Evolutionary conservation across 768 basidiomycete genomes (phyloP), one percentile per base, ranked within the genome.

Genomic region (Gyrodon lividus): DNA sequence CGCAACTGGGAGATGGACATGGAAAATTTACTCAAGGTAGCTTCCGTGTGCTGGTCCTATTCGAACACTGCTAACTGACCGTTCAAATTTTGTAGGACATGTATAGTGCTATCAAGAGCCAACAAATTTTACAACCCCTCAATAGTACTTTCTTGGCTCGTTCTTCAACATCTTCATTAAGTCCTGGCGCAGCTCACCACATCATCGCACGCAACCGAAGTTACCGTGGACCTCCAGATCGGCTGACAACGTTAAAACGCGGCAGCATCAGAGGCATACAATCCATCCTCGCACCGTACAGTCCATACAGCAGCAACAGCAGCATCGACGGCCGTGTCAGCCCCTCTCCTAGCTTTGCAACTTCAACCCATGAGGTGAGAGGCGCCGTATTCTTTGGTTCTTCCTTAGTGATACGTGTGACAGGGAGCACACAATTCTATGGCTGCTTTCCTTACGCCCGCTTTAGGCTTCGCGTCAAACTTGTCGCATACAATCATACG

Each of bases 401-500:
- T 20, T 17, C 9, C 39, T 34, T 51, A 6, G 42, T 70, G 52
- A 68, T 30, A 14, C 46, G 48, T 46, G 26, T 52, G 44, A 6
- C 54, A 86, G 82, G 82, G 75, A 20, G 54, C 81, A 58, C 81
- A 87, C 54, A 81, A 75, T 47, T 84, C 85, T 22, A 80, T 81
- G 62, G 77, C 82, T 10, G 79, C 84, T 12, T 88, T 89, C 71
- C 77, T 91, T 44, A 80, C 87, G 2, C 89, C 93, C 0, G 84
- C 93, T 0, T 78, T 98, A n/a, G 97, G 97, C 4, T 98, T 99
- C 65, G 97, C 94, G 4, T 93, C 90, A 45, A 98, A 96, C 60
- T 77, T 99, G 28, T 92, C 93, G 2, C 89, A 97, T 65, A 93
- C 94, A 4, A 98, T 98, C 65, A 99, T 99, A 62, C 84, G 87